Evolutionary conservation across 495 filamentous ascomycete genomes (phyloP).

Genomic region (Mytilinidion resinicola): DNA sequence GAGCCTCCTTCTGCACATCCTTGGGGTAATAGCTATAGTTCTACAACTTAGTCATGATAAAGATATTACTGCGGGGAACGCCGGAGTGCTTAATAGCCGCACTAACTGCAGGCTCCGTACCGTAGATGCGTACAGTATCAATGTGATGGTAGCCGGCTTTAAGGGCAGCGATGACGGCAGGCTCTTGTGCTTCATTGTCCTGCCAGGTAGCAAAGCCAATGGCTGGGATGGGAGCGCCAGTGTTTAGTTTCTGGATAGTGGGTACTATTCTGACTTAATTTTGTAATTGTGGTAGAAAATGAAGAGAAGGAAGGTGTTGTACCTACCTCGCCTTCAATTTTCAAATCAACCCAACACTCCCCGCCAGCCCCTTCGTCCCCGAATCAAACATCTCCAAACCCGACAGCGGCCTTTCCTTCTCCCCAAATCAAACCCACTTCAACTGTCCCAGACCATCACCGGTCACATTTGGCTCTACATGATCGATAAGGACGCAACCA

Average conservation of each 20-base stretch:
- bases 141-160: constrained; percentile 63
- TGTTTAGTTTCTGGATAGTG: constrained; percentile 30
- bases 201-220: constrained; percentile 51
- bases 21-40: constrained; percentile 48
- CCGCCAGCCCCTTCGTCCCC: too few species aligned
- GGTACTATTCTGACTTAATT: constrained; percentile 10
- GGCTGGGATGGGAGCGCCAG: constrained; percentile 40
- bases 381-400: too few species aligned
- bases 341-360: too few species aligned
- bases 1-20: constrained; percentile 49
- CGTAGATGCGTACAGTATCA: constrained; percentile 65
- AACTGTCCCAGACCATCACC: too few species aligned
- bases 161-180: constrained; percentile 53
- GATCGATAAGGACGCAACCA: too few species aligned
- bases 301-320: too few species aligned
- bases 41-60: constrained; percentile 63
- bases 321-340: too few species aligned
- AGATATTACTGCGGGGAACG: constrained; percentile 53
- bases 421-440: too few species aligned
- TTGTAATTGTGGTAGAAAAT: not conserved
- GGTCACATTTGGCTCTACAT: too few species aligned
- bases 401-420: too few species aligned
- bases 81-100: constrained; percentile 51
- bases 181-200: constrained; percentile 43
- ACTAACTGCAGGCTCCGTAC: constrained; percentile 61